Conservation (phyloP, 2,329 filamentous ascomycete species). For the Aspergillus phoenicis region DNA sequence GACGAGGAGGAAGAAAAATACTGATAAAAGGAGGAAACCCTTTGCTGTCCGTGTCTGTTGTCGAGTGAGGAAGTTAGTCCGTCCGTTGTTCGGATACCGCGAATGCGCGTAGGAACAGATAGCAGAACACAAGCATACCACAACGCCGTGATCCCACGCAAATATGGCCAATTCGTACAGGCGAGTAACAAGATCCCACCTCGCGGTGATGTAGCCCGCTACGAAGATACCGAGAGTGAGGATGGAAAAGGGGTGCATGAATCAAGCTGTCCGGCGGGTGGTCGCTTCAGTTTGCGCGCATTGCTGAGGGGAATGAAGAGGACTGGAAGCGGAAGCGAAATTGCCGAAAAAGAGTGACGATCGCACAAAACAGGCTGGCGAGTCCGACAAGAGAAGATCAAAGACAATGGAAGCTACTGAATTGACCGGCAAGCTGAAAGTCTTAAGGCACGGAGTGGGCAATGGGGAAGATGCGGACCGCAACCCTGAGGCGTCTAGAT, state of each 20-base stretch:
- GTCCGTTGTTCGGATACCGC: conserved; percentile 3
- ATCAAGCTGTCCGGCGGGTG: conserved; percentile 36
- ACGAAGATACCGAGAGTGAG: conserved; percentile 97
- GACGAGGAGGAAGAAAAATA: conserved; percentile 82
- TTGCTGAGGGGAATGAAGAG: conserved; percentile 25
- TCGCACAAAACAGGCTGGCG: background rate
- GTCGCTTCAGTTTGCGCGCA: conserved; percentile 35
- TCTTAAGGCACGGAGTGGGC: background rate
- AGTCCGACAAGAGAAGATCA: background rate
- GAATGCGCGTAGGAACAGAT: conserved; percentile 12
- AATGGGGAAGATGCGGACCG: conserved; percentile 4
- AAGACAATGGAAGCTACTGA: conserved; percentile 1
- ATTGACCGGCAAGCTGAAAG: background rate
- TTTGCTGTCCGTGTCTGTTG: conserved; percentile 79
- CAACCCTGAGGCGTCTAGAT: conserved; percentile 12
- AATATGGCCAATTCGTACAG: conserved; percentile 97
- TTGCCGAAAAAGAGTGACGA: conserved; percentile 6
- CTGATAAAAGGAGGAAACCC: conserved; percentile 77
- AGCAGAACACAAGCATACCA: conserved; percentile 61
- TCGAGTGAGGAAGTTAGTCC: background rate
- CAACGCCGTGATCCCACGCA: conserved; percentile 97
- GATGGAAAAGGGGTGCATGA: conserved; percentile 96
- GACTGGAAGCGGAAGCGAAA: background rate
- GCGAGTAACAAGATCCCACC: conserved; percentile 96
- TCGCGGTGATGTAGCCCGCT: conserved; percentile 98